Percentiles rank a stretch among this genome's conserved stretches.
Conservation (phyloP, 2,329 filamentous ascomycete species). For the Fusarium sp. region DNA sequence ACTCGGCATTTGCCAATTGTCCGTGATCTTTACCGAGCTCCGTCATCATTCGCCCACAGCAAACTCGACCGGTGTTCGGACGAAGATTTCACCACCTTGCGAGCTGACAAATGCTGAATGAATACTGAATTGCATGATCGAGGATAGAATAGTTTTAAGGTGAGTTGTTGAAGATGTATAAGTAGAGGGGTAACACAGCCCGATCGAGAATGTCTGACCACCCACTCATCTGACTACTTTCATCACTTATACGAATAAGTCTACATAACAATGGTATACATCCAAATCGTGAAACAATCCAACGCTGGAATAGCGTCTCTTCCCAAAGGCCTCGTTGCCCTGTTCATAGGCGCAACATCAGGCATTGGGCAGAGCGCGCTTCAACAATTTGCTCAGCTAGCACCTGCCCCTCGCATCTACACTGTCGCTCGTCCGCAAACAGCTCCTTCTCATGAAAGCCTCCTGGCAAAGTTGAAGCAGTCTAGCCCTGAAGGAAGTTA, state of each 20-base stretch:
- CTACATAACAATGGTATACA: neutral
- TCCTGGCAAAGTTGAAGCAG: conserved; percentile 5
- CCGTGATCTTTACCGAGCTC: conserved; percentile 8
- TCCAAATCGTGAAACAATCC: neutral
- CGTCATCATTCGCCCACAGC: neutral
- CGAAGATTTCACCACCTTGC: neutral
- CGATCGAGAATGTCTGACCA: neutral
- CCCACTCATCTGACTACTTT: neutral
- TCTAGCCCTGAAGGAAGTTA: neutral
- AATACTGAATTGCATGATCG: neutral
- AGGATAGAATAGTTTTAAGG: neutral
- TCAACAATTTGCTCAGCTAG: neutral
- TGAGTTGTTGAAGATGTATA: neutral
- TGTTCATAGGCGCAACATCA: neutral
- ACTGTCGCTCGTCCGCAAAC: conserved; percentile 17
- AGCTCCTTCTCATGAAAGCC: neutral
- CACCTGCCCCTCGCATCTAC: neutral
- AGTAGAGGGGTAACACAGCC: neutral
- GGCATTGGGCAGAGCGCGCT: neutral
- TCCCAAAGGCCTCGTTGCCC: neutral
- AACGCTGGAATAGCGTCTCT: neutral
- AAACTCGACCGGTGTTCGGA: too few relatives aligned
- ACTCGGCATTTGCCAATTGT: neutral
- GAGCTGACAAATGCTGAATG: neutral
- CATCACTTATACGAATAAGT: neutral